Base-by-base conservation (phyloP, 1,284 basidiomycete species). In the Pyrrhoderma lamaoense region DNA sequence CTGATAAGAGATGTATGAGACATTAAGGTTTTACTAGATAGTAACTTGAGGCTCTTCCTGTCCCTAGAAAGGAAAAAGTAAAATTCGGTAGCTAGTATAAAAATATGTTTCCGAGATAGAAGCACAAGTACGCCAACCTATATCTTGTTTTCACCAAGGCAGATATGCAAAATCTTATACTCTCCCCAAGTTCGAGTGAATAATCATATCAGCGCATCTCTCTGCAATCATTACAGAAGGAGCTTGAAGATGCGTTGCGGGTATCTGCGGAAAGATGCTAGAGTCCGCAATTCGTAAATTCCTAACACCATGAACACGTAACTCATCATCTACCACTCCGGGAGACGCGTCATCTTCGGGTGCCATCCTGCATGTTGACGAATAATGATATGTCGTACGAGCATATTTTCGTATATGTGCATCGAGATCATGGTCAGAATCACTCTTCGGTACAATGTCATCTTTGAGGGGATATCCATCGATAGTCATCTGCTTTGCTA, bases 321-420 rank as follows among this genome's bases (percentile, higher is more conserved):
- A 61, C 56, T 71, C 60, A 7, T 71, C 59, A 52, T 81, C 76
- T 8, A 80, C 67, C 0, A 80, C 78, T 1, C 73, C 74, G 5
- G 57, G 59, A 4, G 58, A 52, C 0, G 45, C 22, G 39, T 64
- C 63, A 34, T 62, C 45, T 42, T 61, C 65, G 5, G 59, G 61
- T 14, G 68, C 74, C 69, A 70, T 70, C 3, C 69, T 57, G 54
- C 68, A 70, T 8, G 67, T 67, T 7, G 62, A 67, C 7, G 64
- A 59, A 49, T 69, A 70, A 53, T 71, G 69, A 56, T 63, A 69
- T 16, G 62, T 65, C 23, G 67, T 66, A 23, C 60, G 57, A 8
- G 62, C 49, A 31, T 60, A 54, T 21, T 60, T 47, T 4, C 58
- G 52, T 35, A 65, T 59, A 54, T 60, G 66, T 8, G 48, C 52